Conservation (phyloP, 129 eudicot species). For the Scalesia atractyloides region DNA sequence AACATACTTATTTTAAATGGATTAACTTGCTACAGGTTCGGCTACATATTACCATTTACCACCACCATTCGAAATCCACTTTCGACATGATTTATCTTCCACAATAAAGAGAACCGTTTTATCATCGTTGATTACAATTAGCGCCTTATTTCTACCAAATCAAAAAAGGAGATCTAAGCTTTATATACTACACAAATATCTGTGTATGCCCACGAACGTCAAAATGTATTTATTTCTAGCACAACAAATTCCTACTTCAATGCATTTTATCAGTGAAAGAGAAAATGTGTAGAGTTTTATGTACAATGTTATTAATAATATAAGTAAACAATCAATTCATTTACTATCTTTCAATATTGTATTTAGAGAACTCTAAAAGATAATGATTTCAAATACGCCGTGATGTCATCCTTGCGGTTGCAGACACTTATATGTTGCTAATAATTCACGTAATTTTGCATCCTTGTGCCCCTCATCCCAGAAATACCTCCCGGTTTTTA, state of each 20-base stretch:
- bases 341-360: neutral
- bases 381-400: conserved; percentile 16
- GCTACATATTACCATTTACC: neutral
- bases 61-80: neutral
- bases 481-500: conserved; percentile 9
- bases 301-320: conserved; percentile 14
- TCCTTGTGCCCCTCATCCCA: conserved; percentile 19
- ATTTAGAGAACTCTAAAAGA: neutral
- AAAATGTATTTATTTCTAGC: neutral
- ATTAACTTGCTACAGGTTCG: neutral
- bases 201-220: neutral
- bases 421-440: neutral
- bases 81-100: neutral
- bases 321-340: conserved; percentile 17
- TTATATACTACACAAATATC: neutral
- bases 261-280: neutral
- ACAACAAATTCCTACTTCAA: neutral
- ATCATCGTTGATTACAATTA: neutral
- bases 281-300: conserved; percentile 6
- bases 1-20: neutral
- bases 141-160: neutral
- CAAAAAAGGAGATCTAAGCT: neutral
- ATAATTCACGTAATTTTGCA: neutral
- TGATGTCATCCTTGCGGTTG: conserved; percentile 16
- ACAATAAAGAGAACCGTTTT: neutral